These are phyloP conservation scores for Arachis hypogaea DNA, from an alignment of 306 rosid species.

Conservation along the genomic window DNA sequence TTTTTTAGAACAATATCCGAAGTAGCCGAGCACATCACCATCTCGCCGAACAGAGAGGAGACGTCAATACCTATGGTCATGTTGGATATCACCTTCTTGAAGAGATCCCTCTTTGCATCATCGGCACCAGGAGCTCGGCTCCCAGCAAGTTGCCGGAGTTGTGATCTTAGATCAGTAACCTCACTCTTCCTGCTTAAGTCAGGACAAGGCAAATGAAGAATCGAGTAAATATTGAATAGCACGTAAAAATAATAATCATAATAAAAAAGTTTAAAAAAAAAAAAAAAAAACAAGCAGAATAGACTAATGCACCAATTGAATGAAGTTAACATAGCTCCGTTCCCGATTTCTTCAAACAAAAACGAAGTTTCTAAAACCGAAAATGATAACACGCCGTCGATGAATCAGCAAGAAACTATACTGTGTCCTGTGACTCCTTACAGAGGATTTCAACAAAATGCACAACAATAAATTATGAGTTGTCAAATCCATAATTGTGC, in stretches of 20 bases:
- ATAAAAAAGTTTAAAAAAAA: background rate
- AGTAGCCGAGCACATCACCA: slow-evolving; percentile 99
- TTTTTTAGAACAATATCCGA: slow-evolving; percentile 92
- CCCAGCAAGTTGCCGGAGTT: slow-evolving; percentile 98
- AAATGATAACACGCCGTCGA: slow-evolving; percentile 13
- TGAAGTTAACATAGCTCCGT: slow-evolving; percentile 32
- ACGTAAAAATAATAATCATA: background rate
- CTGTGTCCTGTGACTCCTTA: background rate
- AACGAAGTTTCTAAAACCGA: slow-evolving; percentile 23
- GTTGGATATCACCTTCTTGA: slow-evolving; percentile 95
- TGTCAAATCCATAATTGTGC: background rate
- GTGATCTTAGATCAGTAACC: slow-evolving; percentile 88
- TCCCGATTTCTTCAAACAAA: slow-evolving; percentile 22
- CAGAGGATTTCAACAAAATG: background rate
- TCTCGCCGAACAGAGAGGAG: slow-evolving; percentile 92
- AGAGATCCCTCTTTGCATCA: slow-evolving; percentile 96
- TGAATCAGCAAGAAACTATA: slow-evolving; percentile 7
- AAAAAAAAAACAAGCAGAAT: background rate
- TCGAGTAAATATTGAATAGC: slow-evolving; percentile 17
- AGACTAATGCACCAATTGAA: slow-evolving; percentile 41
- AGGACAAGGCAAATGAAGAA: slow-evolving; percentile 25
- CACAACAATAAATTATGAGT: background rate
- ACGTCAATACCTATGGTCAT: slow-evolving; percentile 97
- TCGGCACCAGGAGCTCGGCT: slow-evolving; percentile 97
- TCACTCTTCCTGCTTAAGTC: slow-evolving; percentile 78